Conservation (phyloP, 2,329 filamentous ascomycete species). For the Camillea tinctor region DNA sequence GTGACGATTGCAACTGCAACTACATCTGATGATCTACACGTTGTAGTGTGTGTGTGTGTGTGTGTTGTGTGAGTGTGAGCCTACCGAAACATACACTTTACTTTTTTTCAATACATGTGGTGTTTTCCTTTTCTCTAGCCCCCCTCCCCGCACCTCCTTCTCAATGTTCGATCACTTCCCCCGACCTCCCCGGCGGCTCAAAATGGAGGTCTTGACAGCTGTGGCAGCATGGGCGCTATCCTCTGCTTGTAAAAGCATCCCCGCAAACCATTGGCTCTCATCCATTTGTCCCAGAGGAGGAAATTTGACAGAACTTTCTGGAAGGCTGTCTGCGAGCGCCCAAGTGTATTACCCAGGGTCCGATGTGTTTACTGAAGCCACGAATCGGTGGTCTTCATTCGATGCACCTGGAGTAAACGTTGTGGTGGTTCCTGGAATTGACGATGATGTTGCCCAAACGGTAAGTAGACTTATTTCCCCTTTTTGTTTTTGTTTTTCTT, state of each 20-base stretch:
- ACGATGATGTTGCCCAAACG: constrained; percentile 48
- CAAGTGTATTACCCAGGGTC: constrained; percentile 43
- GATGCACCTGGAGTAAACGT: constrained; percentile 42
- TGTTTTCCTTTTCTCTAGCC: not conserved
- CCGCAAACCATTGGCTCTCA: constrained; percentile 7
- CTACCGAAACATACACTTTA: too few species aligned
- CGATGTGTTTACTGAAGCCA: constrained; percentile 37
- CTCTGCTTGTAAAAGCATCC: constrained; percentile 19
- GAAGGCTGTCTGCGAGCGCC: constrained; percentile 37
- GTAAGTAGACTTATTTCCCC: constrained; percentile 27
- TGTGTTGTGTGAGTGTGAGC: too few species aligned
- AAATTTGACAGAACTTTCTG: constrained; percentile 23
- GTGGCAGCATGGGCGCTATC: constrained; percentile 26
- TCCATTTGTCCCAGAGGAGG: constrained; percentile 16
- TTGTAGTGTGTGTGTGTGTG: too few species aligned
- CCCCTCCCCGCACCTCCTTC: too few species aligned
- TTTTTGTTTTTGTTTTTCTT: too few species aligned
- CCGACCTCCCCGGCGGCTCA: too few species aligned
- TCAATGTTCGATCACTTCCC: too few species aligned
- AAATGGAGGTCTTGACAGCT: constrained; percentile 27
- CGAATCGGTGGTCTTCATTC: constrained; percentile 46
- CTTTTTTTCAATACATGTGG: too few species aligned
- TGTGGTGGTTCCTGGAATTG: constrained; percentile 46
- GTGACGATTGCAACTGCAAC: too few species aligned
- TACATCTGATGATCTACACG: too few species aligned